Conservation (phyloP, 805 yeast genomes). For the Kluyveromyces dobzhanskii region DNA sequence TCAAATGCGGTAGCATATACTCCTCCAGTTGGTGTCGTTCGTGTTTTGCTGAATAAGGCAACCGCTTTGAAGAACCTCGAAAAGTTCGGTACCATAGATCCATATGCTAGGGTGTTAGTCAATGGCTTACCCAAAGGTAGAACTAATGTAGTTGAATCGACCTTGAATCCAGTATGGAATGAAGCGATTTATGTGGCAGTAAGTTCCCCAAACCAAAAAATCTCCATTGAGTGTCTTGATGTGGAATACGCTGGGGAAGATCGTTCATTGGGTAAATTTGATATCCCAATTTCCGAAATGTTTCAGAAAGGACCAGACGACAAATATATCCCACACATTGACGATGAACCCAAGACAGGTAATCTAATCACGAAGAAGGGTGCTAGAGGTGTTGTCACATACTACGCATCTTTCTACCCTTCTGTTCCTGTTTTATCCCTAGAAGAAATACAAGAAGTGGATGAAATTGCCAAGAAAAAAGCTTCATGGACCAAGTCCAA, state of each 20-base stretch:
- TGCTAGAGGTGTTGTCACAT: slow-evolving; percentile 74
- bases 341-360: slow-evolving; percentile 48
- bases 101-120: slow-evolving; percentile 72
- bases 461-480: slow-evolving; percentile 33
- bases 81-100: slow-evolving; percentile 85
- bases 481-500: slow-evolving; percentile 27
- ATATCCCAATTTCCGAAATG: slow-evolving; percentile 56
- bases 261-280: slow-evolving; percentile 79
- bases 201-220: slow-evolving; percentile 70
- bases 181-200: slow-evolving; percentile 76
- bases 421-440: slow-evolving; percentile 68
- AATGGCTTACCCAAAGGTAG: slow-evolving; percentile 73
- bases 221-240: slow-evolving; percentile 89
- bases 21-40: slow-evolving; percentile 90
- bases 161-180: slow-evolving; percentile 77
- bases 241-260: slow-evolving; percentile 72
- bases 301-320: slow-evolving; percentile 58
- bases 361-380: slow-evolving; percentile 66
- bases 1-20: slow-evolving; percentile 72
- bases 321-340: slow-evolving; percentile 48
- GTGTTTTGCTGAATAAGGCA: slow-evolving; percentile 65
- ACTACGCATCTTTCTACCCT: slow-evolving; percentile 78
- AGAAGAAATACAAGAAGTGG: slow-evolving; percentile 57
- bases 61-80: slow-evolving; percentile 75
- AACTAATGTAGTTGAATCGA: slow-evolving; percentile 58